Evolutionary conservation across 176 grass and related monocot species (phyloP).

Genomic region (Eragrostis curvula): DNA sequence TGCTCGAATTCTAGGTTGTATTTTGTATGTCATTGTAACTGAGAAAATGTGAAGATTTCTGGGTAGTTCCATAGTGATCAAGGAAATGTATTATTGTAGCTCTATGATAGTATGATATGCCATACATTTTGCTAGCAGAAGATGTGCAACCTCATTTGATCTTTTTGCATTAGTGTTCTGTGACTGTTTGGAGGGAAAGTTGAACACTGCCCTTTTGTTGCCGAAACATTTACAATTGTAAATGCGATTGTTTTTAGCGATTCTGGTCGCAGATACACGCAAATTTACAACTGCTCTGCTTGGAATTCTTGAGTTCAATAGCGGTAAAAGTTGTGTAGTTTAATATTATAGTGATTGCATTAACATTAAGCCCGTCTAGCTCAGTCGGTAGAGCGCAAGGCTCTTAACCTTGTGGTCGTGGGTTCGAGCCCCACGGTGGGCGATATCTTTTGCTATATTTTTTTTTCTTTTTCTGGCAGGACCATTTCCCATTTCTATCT

Average conservation of each 20-base stretch:
- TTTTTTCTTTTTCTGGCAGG: too few species aligned
- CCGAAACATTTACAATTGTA: background rate
- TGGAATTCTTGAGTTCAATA: too few species aligned
- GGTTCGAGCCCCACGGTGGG: constrained; percentile 82
- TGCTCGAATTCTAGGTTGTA: background rate
- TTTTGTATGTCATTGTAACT: constrained; percentile 13
- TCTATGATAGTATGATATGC: background rate
- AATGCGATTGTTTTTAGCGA: background rate
- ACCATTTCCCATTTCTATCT: too few species aligned
- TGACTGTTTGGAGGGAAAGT: too few species aligned
- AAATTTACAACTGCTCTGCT: too few species aligned
- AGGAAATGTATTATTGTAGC: constrained; percentile 8
- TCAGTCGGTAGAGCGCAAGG: constrained; percentile 55
- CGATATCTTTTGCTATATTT: background rate
- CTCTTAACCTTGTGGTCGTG: constrained; percentile 61
- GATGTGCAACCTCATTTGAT: background rate
- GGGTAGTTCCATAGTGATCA: constrained; percentile 12
- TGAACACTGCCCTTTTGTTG: too few species aligned
- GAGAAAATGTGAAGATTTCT: constrained; percentile 13
- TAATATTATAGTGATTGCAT: too few species aligned
- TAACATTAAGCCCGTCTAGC: constrained; percentile 50
- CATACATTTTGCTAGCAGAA: background rate
- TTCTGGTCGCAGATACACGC: background rate
- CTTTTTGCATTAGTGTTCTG: background rate
- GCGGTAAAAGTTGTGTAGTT: too few species aligned